These are phyloP conservation scores for Clitoria ternatea DNA, from an alignment of 306 rosid genomes.

Conservation along the genomic window DNA sequence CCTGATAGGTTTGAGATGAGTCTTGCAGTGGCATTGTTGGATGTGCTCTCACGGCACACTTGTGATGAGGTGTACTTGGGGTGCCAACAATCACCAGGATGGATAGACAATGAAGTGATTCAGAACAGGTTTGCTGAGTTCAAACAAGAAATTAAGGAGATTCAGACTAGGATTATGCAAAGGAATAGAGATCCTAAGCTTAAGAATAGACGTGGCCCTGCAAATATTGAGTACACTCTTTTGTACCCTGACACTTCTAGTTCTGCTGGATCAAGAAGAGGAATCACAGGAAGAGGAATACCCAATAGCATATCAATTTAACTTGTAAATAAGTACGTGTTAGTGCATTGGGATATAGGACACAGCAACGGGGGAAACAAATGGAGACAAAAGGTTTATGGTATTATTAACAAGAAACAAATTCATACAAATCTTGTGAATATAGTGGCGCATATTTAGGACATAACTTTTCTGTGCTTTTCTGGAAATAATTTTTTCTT, in stretches of 20 bases:
- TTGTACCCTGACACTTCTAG: slow-evolving; percentile 43
- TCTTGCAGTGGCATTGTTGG: slow-evolving; percentile 43
- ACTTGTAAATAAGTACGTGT: neutral
- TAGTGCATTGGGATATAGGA: neutral
- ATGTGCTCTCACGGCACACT: slow-evolving; percentile 46
- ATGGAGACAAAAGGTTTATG: too few species aligned
- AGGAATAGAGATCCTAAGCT: slow-evolving; percentile 55
- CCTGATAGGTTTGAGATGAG: slow-evolving; percentile 53
- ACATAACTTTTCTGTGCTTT: too few species aligned
- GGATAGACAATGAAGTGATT: slow-evolving; percentile 51
- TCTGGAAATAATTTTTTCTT: neutral
- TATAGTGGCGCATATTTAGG: neutral
- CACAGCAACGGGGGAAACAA: neutral
- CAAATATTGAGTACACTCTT: slow-evolving; percentile 40
- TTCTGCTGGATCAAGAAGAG: slow-evolving; percentile 35
- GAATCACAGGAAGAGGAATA: slow-evolving; percentile 44
- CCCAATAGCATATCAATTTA: slow-evolving; percentile 60
- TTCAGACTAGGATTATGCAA: slow-evolving; percentile 42
- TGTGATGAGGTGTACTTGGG: slow-evolving; percentile 58
- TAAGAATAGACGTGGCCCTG: slow-evolving; percentile 57
- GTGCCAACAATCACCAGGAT: slow-evolving; percentile 36
- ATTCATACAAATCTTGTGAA: neutral
- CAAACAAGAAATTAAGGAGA: slow-evolving; percentile 38
- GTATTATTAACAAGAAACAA: neutral
- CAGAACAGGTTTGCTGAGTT: slow-evolving; percentile 46